Base-by-base conservation (phyloP, 805 yeast genomes). In the Yarrowia yakushimensis region DNA sequence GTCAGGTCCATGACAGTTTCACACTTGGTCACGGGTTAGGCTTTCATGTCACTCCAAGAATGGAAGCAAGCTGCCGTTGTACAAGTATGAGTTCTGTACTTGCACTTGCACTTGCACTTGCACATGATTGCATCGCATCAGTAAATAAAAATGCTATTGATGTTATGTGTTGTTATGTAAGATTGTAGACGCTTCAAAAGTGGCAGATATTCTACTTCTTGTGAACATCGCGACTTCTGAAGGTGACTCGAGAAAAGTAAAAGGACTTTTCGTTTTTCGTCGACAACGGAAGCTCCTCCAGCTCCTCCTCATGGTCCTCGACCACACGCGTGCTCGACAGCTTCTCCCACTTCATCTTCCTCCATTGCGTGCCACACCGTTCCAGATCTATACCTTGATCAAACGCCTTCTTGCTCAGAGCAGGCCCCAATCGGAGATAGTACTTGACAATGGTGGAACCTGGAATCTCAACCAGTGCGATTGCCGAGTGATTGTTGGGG, bases 211-310 rank as follows among this genome's bases (percentile, higher is more conserved):
- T n/a, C 11, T 8, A 20, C n/a, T 15, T 8, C 39, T 46, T 46
- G 12, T 31, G 18, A 28, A 46, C 54, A 13, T 46, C 37, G n/a
- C 41, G 39, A 17, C 23, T 33, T 7, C 59, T 9, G 22, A 55
- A 61, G 5, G 31, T 25, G 6, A 62, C 66, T 17, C 62, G 76
- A 65, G 88, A 85, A 70, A 90, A 92, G 67, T 81, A 83, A 73
- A 89, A 92, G 12, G 91, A 85, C 67, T 86, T 87, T 70, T 92
- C 97, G 66, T 88, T 88, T 36, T 77, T 79, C 64, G 87, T 72
- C 4, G 83, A 78, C 82, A 39, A 76, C 6, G 61, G 43, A n/a
- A 41, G 23, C 39, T 55, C 48, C 48, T 39, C 48, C 17, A 39
- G 61, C 17, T 18, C 39, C 22, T 55, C 48, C 4, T 55, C 48